A percentile compares a stretch with the other conserved stretches of the same genome.
Evolutionary conservation across 2,329 filamentous ascomycete genomes (phyloP).

Genomic region (Gnomoniopsis sp.): DNA sequence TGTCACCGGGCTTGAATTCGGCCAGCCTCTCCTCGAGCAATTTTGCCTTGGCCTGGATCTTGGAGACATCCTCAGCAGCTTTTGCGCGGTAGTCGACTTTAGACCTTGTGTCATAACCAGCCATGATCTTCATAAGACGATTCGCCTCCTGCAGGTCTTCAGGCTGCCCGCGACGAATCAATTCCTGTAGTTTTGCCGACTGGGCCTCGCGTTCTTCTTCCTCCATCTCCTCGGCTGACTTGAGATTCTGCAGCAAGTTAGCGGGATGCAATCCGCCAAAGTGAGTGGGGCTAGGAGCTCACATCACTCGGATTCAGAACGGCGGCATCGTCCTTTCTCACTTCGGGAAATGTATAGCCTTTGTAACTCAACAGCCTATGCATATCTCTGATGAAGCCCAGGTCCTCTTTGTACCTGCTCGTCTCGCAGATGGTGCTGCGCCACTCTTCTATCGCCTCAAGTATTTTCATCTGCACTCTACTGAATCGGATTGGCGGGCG

Average conservation of each 20-base stretch:
- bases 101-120: slow-evolving; percentile 88
- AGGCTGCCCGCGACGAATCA: slow-evolving; percentile 87
- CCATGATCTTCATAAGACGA: slow-evolving; percentile 98
- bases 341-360: slow-evolving; percentile 91
- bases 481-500: slow-evolving; percentile 82
- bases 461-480: slow-evolving; percentile 84
- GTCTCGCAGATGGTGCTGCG: slow-evolving; percentile 97
- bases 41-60: slow-evolving; percentile 92
- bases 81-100: slow-evolving; percentile 98
- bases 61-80: slow-evolving; percentile 89
- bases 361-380: slow-evolving; percentile 94
- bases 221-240: slow-evolving; percentile 98
- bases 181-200: slow-evolving; percentile 95
- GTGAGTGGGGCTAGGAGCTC: slow-evolving; percentile 38
- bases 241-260: slow-evolving; percentile 65
- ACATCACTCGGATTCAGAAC: slow-evolving; percentile 96
- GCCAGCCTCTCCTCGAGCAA: slow-evolving; percentile 91
- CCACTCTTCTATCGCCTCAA: slow-evolving; percentile 98
- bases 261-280: slow-evolving; percentile 24
- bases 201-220: slow-evolving; percentile 93
- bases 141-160: slow-evolving; percentile 96
- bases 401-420: slow-evolving; percentile 92
- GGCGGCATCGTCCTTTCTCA: slow-evolving; percentile 89
- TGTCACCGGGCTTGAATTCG: slow-evolving; percentile 76
- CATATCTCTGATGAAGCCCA: slow-evolving; percentile 97